phyloP scores from a whole-genome alignment of 2,329 filamentous ascomycete genomes.

The Clonostachys solani region DNA sequence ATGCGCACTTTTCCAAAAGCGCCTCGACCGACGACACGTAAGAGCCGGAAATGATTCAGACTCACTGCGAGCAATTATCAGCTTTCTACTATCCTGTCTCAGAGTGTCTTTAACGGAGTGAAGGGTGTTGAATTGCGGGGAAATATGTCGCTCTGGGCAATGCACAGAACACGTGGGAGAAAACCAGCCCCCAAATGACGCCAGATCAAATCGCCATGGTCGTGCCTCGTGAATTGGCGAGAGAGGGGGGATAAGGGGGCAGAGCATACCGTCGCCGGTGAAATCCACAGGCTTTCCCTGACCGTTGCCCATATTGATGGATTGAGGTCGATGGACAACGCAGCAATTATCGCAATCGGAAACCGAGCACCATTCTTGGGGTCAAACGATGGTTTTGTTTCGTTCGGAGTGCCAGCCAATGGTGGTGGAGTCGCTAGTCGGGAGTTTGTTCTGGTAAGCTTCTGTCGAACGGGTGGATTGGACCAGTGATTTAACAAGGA shows the following conservation, averaged over 20 bases:
- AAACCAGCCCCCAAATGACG: not conserved
- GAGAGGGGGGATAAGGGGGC: conserved; percentile 5
- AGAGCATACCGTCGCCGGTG: conserved; percentile 76
- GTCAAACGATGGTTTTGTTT: not conserved
- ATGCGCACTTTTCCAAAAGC: conserved; percentile 99
- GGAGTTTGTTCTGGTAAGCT: no score
- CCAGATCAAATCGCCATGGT: conserved; percentile 3
- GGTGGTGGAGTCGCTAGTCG: no score
- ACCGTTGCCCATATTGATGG: conserved; percentile 85
- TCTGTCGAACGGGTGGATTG: no score
- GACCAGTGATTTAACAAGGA: no score
- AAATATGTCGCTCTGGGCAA: conserved; percentile 3
- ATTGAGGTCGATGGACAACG: conserved; percentile 2
- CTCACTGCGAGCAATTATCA: conserved; percentile 58
- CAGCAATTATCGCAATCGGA: conserved; percentile 12
- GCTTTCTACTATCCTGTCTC: no score
- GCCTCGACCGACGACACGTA: conserved; percentile 94
- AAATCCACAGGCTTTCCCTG: conserved; percentile 91
- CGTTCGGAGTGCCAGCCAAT: not conserved
- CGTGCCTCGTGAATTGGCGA: conserved; percentile 1
- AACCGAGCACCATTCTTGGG: conserved; percentile 15
- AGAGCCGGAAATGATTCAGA: conserved; percentile 92
- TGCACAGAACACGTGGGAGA: conserved; percentile 15
- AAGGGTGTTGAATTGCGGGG: not conserved
- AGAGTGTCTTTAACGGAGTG: no score